Evolutionary conservation across 176 grass and related monocot species (phyloP).

Genomic region (Oryza nivara): DNA sequence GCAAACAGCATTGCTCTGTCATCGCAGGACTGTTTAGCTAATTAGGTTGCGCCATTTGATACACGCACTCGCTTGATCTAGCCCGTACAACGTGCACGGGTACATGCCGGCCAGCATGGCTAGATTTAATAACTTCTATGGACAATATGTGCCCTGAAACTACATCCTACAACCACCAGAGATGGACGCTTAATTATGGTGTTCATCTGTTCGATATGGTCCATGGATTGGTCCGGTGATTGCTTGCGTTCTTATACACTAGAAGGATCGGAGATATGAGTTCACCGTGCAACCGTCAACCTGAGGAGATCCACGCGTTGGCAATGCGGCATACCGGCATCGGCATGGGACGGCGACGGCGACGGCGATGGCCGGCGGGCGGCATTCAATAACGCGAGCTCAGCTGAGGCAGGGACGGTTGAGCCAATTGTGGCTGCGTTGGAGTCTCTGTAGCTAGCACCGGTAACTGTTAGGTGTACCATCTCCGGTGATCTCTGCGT

Average conservation of each 20-base stretch:
- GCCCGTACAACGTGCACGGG: neutral
- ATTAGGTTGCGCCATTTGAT: neutral
- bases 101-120: conserved; percentile 3
- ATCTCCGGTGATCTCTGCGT: neutral
- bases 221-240: neutral
- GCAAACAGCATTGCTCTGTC: neutral
- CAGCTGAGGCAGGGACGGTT: conserved; percentile 31
- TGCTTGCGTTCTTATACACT: neutral
- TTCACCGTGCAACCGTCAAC: conserved; percentile 8
- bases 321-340: no score
- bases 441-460: neutral
- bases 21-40: neutral
- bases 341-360: conserved; percentile 35
- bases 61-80: neutral
- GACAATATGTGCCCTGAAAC: neutral
- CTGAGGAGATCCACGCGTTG: neutral
- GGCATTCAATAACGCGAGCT: conserved; percentile 47
- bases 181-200: conserved; percentile 40
- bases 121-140: neutral
- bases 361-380: neutral
- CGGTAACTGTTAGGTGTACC: neutral
- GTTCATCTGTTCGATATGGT: neutral
- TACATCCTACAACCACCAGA: conserved; percentile 22
- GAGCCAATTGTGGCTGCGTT: conserved; percentile 2
- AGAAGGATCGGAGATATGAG: neutral